Percentiles rank a stretch among this genome's conserved stretches.
phyloP scores from a whole-genome alignment of 2,329 filamentous ascomycete species.

The Gaeumannomyces tritici region DNA sequence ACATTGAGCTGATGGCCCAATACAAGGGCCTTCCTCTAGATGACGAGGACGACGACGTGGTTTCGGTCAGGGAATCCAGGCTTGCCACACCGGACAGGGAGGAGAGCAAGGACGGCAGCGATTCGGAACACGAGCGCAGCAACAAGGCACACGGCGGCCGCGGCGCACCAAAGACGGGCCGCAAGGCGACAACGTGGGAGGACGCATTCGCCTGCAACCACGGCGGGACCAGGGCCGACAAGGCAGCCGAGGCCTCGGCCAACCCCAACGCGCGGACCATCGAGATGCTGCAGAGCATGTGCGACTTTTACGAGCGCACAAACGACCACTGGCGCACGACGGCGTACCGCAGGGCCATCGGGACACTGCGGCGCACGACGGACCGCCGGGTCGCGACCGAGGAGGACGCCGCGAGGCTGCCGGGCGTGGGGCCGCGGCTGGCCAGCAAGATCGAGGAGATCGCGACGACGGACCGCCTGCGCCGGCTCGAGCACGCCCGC shows the following conservation, averaged over 20 bases:
- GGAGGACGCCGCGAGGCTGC: constrained; percentile 57
- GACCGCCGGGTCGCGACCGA: constrained; percentile 52
- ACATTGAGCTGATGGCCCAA: constrained; percentile 53
- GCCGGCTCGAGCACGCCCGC: constrained; percentile 60
- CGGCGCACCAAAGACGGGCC: constrained; percentile 10
- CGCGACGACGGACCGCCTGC: constrained; percentile 60
- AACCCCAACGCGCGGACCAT: constrained; percentile 73
- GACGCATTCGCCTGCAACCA: constrained; percentile 46
- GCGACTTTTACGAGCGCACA: constrained; percentile 64
- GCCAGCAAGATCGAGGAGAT: constrained; percentile 89
- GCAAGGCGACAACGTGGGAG: constrained; percentile 26
- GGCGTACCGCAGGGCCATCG: constrained; percentile 70
- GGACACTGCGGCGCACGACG: constrained; percentile 58
- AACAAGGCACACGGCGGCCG: constrained; percentile 11
- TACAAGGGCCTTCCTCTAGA: constrained; percentile 50
- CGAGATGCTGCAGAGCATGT: constrained; percentile 68
- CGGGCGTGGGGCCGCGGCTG: constrained; percentile 60
- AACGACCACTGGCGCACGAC: constrained; percentile 67
- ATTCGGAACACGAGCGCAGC: constrained; percentile 17
- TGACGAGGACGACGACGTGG: constrained; percentile 27
- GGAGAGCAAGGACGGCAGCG: background rate
- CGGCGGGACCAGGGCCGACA: constrained; percentile 33
- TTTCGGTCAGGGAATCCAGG: constrained; percentile 10
- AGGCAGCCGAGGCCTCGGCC: constrained; percentile 20
- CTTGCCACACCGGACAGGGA: constrained; percentile 12